Evolutionary conservation across 768 basidiomycete genomes (phyloP).

Genomic region (Baorangia bicolor): DNA sequence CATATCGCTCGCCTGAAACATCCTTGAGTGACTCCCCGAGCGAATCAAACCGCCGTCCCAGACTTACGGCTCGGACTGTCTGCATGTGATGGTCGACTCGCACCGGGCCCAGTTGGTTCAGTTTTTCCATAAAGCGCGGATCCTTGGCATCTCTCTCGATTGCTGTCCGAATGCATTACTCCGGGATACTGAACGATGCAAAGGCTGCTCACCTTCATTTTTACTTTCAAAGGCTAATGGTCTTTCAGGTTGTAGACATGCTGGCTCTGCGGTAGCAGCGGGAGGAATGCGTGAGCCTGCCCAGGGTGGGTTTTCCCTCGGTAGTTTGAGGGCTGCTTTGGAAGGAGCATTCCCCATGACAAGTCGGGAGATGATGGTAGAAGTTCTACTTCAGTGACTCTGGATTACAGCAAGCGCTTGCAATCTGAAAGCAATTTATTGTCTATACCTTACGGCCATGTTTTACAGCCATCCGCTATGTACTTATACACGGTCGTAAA

Average conservation of each 20-base stretch:
- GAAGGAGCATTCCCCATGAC: slow-evolving; percentile 63
- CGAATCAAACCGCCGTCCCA: not conserved
- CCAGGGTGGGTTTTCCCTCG: slow-evolving; percentile 50
- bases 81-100: slow-evolving; percentile 65
- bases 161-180: slow-evolving; percentile 35
- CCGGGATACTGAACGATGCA: not conserved
- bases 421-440: slow-evolving; percentile 20
- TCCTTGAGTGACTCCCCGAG: not conserved
- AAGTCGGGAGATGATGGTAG: not conserved
- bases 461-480: slow-evolving; percentile 39
- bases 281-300: slow-evolving; percentile 43
- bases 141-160: slow-evolving; percentile 68
- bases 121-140: slow-evolving; percentile 66
- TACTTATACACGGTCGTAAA: slow-evolving; percentile 39
- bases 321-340: slow-evolving; percentile 56
- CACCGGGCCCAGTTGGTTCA: slow-evolving; percentile 65
- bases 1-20: slow-evolving; percentile 27
- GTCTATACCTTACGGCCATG: slow-evolving; percentile 36
- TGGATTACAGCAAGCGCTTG: not conserved
- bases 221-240: slow-evolving; percentile 52
- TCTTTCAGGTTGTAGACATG: slow-evolving; percentile 16
- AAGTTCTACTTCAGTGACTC: not conserved
- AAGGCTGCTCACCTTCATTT: slow-evolving; percentile 41
- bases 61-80: slow-evolving; percentile 46
- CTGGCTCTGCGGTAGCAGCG: slow-evolving; percentile 1